A percentile compares a stretch with the other conserved stretches of the same genome.
Conservation (phyloP, 345 rosid species). For the Brassica cretica region DNA sequence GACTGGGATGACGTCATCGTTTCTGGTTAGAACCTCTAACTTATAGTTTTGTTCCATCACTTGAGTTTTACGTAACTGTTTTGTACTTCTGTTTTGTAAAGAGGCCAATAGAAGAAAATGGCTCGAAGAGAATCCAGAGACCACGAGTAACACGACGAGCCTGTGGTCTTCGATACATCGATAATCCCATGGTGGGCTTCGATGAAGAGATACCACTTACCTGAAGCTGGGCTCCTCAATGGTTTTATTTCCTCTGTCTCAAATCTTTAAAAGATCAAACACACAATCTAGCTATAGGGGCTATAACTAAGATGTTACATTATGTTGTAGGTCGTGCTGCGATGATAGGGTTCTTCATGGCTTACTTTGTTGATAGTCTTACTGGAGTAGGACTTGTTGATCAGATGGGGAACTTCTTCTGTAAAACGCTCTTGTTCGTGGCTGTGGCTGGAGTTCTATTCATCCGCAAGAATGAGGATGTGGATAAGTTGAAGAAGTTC, state of each 20-base stretch:
- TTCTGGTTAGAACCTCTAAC: constrained; percentile 57
- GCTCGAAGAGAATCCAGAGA: constrained; percentile 77
- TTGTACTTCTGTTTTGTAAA: constrained; percentile 31
- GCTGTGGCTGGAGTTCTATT: constrained; percentile 86
- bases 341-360: constrained; percentile 98
- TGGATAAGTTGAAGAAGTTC: constrained; percentile 65
- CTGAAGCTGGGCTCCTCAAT: constrained; percentile 86
- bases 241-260: constrained; percentile 47
- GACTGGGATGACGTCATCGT: constrained; percentile 94
- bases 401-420: constrained; percentile 94
- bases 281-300: background rate
- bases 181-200: constrained; percentile 97
- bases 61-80: background rate
- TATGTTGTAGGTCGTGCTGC: constrained; percentile 76
- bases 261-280: background rate
- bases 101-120: constrained; percentile 95
- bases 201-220: constrained; percentile 89
- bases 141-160: constrained; percentile 74
- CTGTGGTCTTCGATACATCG: constrained; percentile 80
- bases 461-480: constrained; percentile 84
- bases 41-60: background rate
- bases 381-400: constrained; percentile 94
- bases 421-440: constrained; percentile 81
- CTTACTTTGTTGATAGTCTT: constrained; percentile 90
- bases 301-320: background rate